These are phyloP conservation scores for Crucibulum laeve DNA, from an alignment of 768 basidiomycete genomes.

Conservation along the genomic window DNA sequence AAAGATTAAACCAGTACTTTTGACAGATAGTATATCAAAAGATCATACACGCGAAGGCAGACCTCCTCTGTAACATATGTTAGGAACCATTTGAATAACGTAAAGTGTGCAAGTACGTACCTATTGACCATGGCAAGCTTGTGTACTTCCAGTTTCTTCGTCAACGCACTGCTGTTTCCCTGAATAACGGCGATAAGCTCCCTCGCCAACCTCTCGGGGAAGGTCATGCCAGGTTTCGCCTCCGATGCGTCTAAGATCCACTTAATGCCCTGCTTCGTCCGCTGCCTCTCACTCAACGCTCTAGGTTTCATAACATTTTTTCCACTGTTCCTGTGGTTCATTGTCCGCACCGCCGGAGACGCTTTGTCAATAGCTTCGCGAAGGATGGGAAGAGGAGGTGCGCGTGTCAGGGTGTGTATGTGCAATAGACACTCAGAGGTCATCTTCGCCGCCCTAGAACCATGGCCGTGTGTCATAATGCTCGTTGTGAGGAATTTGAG, in stretches of 20 bases:
- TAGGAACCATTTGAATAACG: no score
- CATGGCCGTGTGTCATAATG: conserved; percentile 62
- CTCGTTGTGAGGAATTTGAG: conserved; percentile 61
- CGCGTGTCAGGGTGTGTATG: conserved; percentile 70
- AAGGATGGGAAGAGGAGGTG: conserved; percentile 77
- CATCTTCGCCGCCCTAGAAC: conserved; percentile 52
- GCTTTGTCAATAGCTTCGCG: conserved; percentile 64
- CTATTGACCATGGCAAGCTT: conserved; percentile 72
- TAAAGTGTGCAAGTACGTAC: no score
- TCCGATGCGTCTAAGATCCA: conserved; percentile 70
- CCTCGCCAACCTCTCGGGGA: conserved; percentile 71
- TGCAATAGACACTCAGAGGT: conserved; percentile 63
- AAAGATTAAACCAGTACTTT: no score
- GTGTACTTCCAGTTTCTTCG: conserved; percentile 60
- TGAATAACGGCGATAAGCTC: conserved; percentile 74
- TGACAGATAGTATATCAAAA: no score
- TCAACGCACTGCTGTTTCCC: conserved; percentile 54
- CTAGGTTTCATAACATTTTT: conserved; percentile 67
- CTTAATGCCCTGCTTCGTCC: conserved; percentile 61
- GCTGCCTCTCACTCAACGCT: conserved; percentile 77
- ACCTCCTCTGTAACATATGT: no score
- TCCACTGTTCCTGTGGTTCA: conserved; percentile 55
- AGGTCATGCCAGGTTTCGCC: conserved; percentile 47
- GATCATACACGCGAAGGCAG: no score
- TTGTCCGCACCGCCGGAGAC: conserved; percentile 65